A percentile compares a stretch with the other conserved stretches of the same genome.
phyloP scores from a whole-genome alignment of 2,329 filamentous ascomycete species.

The Chaetomium strumarium region DNA sequence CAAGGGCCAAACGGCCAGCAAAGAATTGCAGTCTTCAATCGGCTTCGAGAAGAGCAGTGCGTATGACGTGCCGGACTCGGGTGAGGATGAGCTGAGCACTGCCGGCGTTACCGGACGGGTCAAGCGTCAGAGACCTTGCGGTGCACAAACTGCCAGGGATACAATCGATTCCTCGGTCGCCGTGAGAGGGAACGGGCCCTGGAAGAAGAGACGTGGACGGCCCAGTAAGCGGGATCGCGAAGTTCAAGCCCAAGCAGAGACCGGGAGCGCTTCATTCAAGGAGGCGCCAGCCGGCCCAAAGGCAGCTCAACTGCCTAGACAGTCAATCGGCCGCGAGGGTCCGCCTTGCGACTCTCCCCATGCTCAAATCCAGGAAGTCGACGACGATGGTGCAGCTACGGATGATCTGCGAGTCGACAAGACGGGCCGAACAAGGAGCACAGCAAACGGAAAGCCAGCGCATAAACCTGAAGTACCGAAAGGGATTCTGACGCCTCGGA shows the following conservation, averaged over 20 bases:
- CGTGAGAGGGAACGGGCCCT: neutral
- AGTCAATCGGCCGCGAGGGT: neutral
- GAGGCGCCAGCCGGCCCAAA: neutral
- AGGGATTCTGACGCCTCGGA: slow-evolving; percentile 52
- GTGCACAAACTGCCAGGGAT: neutral
- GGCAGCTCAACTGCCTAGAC: neutral
- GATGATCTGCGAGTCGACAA: neutral
- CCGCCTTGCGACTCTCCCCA: neutral
- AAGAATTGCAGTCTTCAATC: neutral
- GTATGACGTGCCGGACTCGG: slow-evolving; percentile 27
- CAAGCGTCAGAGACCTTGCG: neutral
- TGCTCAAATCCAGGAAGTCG: neutral
- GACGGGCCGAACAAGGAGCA: neutral
- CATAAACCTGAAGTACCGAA: slow-evolving; percentile 35
- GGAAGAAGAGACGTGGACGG: slow-evolving; percentile 18
- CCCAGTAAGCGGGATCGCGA: slow-evolving; percentile 13
- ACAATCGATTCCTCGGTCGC: neutral
- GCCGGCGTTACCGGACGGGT: neutral
- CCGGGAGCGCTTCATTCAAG: neutral
- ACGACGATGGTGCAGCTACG: neutral
- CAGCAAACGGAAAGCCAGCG: neutral
- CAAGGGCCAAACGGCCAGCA: neutral
- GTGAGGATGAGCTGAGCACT: slow-evolving; percentile 17
- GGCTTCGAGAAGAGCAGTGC: slow-evolving; percentile 15
- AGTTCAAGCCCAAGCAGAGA: neutral